Conservation (phyloP, 2,329 filamentous ascomycete species). For the Stenocarpella maydis region DNA sequence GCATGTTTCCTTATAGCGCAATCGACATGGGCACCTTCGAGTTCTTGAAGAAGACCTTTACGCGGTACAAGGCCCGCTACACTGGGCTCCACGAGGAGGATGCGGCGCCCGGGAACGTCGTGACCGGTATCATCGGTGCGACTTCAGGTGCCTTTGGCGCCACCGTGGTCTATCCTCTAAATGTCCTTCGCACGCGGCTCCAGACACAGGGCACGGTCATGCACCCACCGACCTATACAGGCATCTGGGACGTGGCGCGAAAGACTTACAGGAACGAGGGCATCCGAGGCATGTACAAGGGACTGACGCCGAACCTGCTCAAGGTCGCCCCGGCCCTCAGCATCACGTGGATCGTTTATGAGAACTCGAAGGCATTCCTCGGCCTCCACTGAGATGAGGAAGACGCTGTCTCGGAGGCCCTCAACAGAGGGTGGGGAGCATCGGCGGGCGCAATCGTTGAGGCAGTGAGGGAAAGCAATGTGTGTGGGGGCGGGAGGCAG, state of each 20-base stretch:
- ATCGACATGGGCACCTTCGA: constrained; percentile 98
- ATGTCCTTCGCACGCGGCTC: constrained; percentile 87
- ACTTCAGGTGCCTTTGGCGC: constrained; percentile 92
- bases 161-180: constrained; percentile 93
- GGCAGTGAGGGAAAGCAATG: neutral
- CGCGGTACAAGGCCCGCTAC: constrained; percentile 72
- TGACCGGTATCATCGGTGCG: constrained; percentile 88
- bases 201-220: constrained; percentile 95
- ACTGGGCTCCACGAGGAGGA: constrained; percentile 83
- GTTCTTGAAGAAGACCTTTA: constrained; percentile 81
- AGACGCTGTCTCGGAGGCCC: neutral
- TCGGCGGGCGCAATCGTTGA: neutral
- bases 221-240: constrained; percentile 88
- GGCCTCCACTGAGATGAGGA: constrained; percentile 52
- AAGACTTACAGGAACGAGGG: constrained; percentile 88
- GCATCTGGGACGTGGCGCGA: constrained; percentile 86
- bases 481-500: neutral
- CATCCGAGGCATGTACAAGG: constrained; percentile 87
- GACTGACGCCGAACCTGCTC: constrained; percentile 90
- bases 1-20: constrained; percentile 97
- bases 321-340: constrained; percentile 97
- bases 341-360: constrained; percentile 93
- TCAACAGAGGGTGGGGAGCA: neutral
- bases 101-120: constrained; percentile 80
- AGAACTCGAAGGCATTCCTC: constrained; percentile 83